These are phyloP conservation scores for Artemisia argyi DNA, from an alignment of 129 eudicot species.

Conservation along the genomic window DNA sequence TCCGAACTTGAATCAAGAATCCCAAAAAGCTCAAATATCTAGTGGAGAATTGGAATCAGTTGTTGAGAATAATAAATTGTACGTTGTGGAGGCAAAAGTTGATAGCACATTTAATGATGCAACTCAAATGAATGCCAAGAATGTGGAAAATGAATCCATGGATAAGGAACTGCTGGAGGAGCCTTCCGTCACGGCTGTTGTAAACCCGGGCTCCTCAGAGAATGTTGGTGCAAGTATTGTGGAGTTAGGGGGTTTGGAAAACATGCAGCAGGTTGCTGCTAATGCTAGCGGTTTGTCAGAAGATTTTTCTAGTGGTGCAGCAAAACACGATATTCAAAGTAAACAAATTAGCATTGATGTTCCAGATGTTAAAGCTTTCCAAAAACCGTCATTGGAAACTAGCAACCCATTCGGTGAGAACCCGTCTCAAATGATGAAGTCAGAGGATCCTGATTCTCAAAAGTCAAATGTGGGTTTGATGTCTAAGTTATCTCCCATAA, in stretches of 20 bases:
- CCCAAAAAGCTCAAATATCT: slow-evolving; percentile 26
- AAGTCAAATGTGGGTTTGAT: slow-evolving; percentile 27
- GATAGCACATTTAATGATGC: slow-evolving; percentile 33
- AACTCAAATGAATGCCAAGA: slow-evolving; percentile 26
- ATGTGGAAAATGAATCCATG: slow-evolving; percentile 24
- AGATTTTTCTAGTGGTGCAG: slow-evolving; percentile 19
- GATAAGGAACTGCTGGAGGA: background rate
- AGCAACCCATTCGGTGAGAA: slow-evolving; percentile 18
- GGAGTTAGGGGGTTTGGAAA: slow-evolving; percentile 7
- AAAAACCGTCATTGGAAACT: slow-evolving; percentile 28
- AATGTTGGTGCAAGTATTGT: slow-evolving; percentile 16
- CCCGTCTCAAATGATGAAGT: background rate
- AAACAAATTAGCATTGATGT: slow-evolving; percentile 22
- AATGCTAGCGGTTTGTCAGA: slow-evolving; percentile 25
- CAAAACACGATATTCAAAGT: slow-evolving; percentile 25
- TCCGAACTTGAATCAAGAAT: slow-evolving; percentile 33
- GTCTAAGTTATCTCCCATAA: slow-evolving; percentile 22
- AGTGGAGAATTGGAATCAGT: slow-evolving; percentile 26
- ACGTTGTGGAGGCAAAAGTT: slow-evolving; percentile 30
- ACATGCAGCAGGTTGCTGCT: slow-evolving; percentile 30
- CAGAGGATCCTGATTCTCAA: slow-evolving; percentile 22
- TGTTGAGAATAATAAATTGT: slow-evolving; percentile 22
- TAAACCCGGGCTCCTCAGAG: slow-evolving; percentile 24
- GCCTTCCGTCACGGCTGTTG: background rate
- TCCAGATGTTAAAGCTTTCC: slow-evolving; percentile 26